Evolutionary conservation across 2,329 filamentous ascomycete species (phyloP).

Genomic region (Stagonosporopsis tanaceti): DNA sequence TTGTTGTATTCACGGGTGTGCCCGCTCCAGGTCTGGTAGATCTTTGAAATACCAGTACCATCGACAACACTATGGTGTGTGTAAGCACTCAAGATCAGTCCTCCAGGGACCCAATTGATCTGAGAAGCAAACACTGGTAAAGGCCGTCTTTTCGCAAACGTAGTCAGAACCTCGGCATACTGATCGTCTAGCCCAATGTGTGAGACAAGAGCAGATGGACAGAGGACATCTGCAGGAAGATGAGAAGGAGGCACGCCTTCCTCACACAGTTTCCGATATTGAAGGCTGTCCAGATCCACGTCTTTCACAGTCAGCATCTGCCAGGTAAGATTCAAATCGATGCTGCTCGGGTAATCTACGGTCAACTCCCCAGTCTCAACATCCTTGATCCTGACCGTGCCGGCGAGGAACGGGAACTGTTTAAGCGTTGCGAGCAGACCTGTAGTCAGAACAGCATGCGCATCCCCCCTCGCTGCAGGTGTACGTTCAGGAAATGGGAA

Average conservation of each 20-base stretch:
- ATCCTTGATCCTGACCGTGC: conserved; percentile 2
- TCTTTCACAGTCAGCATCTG: not conserved
- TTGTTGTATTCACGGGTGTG: not conserved
- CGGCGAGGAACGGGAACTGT: conserved; percentile 13
- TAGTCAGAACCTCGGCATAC: conserved; percentile 19
- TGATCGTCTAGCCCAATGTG: conserved; percentile 25
- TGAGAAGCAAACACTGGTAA: conserved; percentile 33
- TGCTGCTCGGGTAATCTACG: conserved; percentile 1
- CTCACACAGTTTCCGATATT: not conserved
- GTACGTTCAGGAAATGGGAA: conserved; percentile 3
- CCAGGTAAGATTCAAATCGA: not conserved
- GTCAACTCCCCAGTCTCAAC: not conserved
- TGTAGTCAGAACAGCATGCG: not conserved
- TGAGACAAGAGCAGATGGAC: conserved; percentile 18
- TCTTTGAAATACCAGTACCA: conserved; percentile 23
- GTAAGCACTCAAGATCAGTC: conserved; percentile 39
- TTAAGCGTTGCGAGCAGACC: not conserved
- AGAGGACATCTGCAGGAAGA: conserved; percentile 21
- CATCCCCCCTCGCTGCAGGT: not conserved
- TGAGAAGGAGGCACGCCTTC: conserved; percentile 19
- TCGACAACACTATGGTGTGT: conserved; percentile 35
- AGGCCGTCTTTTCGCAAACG: conserved; percentile 14
- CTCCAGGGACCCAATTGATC: conserved; percentile 38
- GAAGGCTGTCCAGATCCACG: not conserved
- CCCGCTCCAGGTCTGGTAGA: conserved; percentile 27